Evolutionary conservation across 495 filamentous ascomycete species (phyloP).

Genomic region (Daldinia childiae): DNA sequence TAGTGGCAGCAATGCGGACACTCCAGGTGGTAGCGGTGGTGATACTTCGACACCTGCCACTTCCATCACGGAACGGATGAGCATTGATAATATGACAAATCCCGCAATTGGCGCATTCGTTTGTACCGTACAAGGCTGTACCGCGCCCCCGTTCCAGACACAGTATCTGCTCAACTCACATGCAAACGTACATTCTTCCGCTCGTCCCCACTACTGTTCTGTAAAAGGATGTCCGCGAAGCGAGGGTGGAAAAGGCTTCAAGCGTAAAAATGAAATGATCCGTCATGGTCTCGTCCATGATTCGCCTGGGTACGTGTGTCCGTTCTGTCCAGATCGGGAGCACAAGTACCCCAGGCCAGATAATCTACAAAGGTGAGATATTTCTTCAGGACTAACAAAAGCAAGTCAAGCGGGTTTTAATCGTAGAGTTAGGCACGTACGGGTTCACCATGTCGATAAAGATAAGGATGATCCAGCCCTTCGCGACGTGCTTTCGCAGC

Average conservation of each 20-base stretch:
- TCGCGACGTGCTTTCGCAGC: conserved; percentile 81
- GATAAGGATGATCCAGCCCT: conserved; percentile 82
- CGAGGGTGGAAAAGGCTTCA: conserved; percentile 92
- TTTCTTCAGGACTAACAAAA: conserved; percentile 5
- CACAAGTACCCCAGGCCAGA: conserved; percentile 97
- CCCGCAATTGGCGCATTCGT: conserved; percentile 52
- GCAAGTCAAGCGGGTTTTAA: conserved; percentile 29
- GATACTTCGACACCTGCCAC: conserved; percentile 51
- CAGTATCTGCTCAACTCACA: conserved; percentile 88
- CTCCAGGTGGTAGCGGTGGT: conserved; percentile 46
- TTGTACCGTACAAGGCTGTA: conserved; percentile 70
- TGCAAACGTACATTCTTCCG: conserved; percentile 93
- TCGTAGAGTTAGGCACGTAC: conserved; percentile 73
- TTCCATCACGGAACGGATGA: conserved; percentile 59
- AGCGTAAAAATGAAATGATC: conserved; percentile 99
- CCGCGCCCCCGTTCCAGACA: conserved; percentile 87
- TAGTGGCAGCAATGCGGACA: conserved; percentile 46
- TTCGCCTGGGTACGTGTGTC: conserved; percentile 95
- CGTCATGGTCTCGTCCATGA: conserved; percentile 94
- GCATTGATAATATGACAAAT: conserved; percentile 59
- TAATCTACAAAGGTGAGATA: conserved; percentile 91
- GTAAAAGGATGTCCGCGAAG: conserved; percentile 80
- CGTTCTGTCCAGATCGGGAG: conserved; percentile 94
- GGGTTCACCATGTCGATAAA: conserved; percentile 88
- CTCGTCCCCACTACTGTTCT: conserved; percentile 90